Conservation (phyloP, 192 early-diverging fungal species). For the Backusella sp. region DNA sequence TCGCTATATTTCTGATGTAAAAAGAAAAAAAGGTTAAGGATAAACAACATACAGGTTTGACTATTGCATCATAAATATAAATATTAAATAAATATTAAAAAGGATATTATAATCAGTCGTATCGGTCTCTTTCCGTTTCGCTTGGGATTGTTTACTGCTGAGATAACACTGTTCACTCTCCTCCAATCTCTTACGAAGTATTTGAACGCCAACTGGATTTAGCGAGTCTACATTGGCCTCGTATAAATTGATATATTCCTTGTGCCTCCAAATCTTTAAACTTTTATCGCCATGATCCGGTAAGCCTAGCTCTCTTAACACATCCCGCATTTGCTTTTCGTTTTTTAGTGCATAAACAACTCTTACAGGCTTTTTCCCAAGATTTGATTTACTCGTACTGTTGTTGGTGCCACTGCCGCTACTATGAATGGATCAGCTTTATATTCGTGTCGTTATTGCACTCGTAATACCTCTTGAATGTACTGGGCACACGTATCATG, state of each 20-base stretch:
- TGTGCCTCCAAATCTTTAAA: constrained; percentile 38
- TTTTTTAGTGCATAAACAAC: constrained; percentile 42
- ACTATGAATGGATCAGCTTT: not conserved
- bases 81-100: not conserved
- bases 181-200: constrained; percentile 2
- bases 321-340: constrained; percentile 38
- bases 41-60: not conserved
- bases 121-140: not conserved
- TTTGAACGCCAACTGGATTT: constrained; percentile 10
- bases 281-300: constrained; percentile 42
- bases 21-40: constrained; percentile 16
- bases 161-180: not conserved
- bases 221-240: constrained; percentile 47
- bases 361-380: constrained; percentile 37
- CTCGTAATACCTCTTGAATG: not conserved
- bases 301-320: constrained; percentile 42
- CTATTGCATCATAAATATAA: not conserved
- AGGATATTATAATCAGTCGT: not conserved
- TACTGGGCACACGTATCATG: not conserved
- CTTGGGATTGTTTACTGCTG: not conserved
- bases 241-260: constrained; percentile 43
- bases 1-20: constrained; percentile 23
- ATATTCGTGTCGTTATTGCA: not conserved
- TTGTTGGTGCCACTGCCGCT: not conserved
- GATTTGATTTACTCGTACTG: not conserved